Base-by-base conservation (phyloP, 768 basidiomycete genomes). In the Fistulinella prunicolor region DNA sequence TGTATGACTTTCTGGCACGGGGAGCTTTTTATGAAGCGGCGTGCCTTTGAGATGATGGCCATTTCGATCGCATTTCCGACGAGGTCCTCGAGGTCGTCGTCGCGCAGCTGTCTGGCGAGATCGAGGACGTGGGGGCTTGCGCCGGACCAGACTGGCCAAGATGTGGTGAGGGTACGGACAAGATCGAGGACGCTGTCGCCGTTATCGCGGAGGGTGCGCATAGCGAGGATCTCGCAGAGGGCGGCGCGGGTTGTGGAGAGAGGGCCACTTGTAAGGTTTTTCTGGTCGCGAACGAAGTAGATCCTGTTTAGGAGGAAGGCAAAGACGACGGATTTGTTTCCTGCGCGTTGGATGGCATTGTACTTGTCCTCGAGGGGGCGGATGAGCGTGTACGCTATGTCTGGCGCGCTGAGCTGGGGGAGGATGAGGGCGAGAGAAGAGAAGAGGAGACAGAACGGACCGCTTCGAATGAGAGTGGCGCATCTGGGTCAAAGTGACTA, bases 51-150 rank as follows among this genome's bases (percentile, higher is more conserved):
- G 19, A 95, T 74, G 54, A 96, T 94, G 4, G 94, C 94, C 74
- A 92, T 76, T 65, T 97, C 94, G 42, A 96, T 87, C 1, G 92
- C 94, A 60, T 94, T 96, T 6, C 94, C 94, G 2, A 93, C 83
- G 46, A 84, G 67, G 44, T 91, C 83, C 58, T 89, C 85, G 26
- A 86, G 63, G 57, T 88, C 85, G 45, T 83, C 82, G 50, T 86
- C 83, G 34, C 80, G 69, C 42, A 89, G 81, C 48, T 80, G 75
- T 48, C 77, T 74, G 6, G 82, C 86, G 45, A 78, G 74, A 17
- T 73, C 65, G 32, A 91, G 57, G 10, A 89, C 61, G 22, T 70
- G 72, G 2, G 76, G 66, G 40, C 85, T 84, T 6, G 87, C 88
- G 8, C 90, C 89, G 16, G 78, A 76, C 63, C 86, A 92, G 3